Evolutionary conservation across 371 early-diverging fungal genomes (phyloP).

Genomic region (Mycotypha africana): DNA sequence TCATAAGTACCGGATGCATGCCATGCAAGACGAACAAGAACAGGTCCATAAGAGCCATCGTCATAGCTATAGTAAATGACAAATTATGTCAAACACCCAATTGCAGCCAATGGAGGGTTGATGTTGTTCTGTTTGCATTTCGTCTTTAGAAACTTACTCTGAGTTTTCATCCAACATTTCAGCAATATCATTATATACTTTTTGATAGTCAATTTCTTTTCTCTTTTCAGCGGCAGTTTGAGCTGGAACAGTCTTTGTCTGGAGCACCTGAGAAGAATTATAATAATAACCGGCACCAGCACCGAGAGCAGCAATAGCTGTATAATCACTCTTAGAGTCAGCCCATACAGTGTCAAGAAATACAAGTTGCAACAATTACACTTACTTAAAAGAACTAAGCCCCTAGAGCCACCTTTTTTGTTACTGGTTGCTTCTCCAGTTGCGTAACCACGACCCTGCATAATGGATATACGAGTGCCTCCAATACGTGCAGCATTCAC

Average conservation of each 20-base stretch:
- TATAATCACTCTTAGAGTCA: no score
- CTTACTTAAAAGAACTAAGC: no score
- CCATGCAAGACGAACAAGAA: conserved; percentile 90
- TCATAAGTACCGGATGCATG: conserved; percentile 93
- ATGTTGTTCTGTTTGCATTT: no score
- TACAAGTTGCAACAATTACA: no score
- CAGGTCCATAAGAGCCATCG: conserved; percentile 88
- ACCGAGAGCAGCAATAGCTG: conserved; percentile 40
- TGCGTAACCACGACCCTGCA: no score
- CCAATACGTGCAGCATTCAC: no score
- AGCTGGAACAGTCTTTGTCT: conserved; percentile 8
- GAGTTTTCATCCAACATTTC: conserved; percentile 65
- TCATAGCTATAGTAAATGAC: conserved; percentile 63
- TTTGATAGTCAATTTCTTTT: conserved; percentile 53
- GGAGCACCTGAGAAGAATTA: conserved; percentile 32
- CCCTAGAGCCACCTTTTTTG: no score
- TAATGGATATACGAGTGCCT: no score
- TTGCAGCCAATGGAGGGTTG: no score
- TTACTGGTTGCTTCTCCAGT: no score
- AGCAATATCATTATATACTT: conserved; percentile 77
- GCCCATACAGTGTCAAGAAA: no score
- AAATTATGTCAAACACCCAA: background rate
- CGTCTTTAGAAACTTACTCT: conserved; percentile 48
- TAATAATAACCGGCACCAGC: conserved; percentile 53
- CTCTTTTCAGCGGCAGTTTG: conserved; percentile 15